Percentiles rank a stretch among this genome's conserved stretches.
Evolutionary conservation across 2,329 filamentous ascomycete species (phyloP).

Genomic region (Arthrobotrys sinensis): DNA sequence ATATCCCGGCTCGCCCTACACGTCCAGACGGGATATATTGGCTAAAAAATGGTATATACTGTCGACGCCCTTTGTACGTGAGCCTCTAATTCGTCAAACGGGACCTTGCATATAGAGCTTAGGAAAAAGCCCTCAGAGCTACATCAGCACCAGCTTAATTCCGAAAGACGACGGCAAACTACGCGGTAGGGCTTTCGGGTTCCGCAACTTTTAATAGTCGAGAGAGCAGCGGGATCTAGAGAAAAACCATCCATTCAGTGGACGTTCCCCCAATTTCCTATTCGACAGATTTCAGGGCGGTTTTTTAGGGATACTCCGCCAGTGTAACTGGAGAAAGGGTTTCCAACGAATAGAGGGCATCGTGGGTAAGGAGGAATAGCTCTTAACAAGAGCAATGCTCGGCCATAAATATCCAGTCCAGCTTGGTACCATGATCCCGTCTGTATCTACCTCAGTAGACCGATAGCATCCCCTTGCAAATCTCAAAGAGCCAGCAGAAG

Average conservation of each 20-base stretch:
- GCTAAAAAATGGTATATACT: constrained; percentile 33
- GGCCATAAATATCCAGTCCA: constrained; percentile 41
- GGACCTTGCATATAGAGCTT: constrained; percentile 1
- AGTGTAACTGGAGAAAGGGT: constrained; percentile 25
- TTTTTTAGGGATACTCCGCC: constrained; percentile 2
- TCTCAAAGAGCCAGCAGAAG: constrained; percentile 30
- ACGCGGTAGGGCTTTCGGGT: constrained; percentile 49
- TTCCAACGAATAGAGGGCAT: constrained; percentile 21
- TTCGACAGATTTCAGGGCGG: constrained; percentile 42
- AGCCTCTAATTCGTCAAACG: constrained; percentile 38
- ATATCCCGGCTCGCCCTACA: constrained; percentile 47
- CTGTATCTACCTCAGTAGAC: constrained; percentile 10
- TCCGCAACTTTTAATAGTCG: constrained; percentile 38
- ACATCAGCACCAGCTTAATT: constrained; percentile 31
- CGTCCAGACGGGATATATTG: constrained; percentile 31
- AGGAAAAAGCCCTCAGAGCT: constrained; percentile 8
- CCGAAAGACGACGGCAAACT: constrained; percentile 54
- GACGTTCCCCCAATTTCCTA: not conserved
- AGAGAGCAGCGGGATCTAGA: constrained; percentile 24
- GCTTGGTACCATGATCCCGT: constrained; percentile 24
- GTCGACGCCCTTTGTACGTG: constrained; percentile 8
- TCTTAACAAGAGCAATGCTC: constrained; percentile 33
- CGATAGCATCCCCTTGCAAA: constrained; percentile 31
- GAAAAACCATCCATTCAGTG: constrained; percentile 10
- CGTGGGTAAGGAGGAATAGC: constrained; percentile 10